Evolutionary conservation across 306 rosid species (phyloP).

Genomic region (Adenanthera pavonina): DNA sequence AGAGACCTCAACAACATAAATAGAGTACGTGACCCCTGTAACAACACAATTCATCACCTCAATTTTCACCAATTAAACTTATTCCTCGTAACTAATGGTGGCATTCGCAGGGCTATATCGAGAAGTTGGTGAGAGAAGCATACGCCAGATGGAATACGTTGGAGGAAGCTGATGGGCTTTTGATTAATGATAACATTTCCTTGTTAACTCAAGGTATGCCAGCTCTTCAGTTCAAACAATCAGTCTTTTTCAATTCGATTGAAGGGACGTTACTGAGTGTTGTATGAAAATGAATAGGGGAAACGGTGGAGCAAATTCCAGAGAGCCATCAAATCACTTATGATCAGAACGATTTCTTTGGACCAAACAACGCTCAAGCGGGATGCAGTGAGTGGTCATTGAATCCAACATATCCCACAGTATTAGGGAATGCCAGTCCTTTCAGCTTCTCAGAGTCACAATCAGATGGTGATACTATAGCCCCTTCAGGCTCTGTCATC

Average conservation of each 20-base stretch:
- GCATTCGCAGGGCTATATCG: constrained; percentile 49
- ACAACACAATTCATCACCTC: neutral
- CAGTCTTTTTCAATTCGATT: neutral
- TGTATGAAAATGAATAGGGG: constrained; percentile 42
- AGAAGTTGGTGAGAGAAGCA: constrained; percentile 57
- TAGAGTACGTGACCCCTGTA: constrained; percentile 42
- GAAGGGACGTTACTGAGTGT: neutral
- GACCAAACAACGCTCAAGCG: constrained; percentile 14
- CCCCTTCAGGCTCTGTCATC: constrained; percentile 42
- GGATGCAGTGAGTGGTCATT: constrained; percentile 50
- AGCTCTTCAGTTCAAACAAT: neutral
- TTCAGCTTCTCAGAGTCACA: constrained; percentile 52
- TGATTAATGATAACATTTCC: constrained; percentile 48
- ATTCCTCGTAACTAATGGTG: too few species aligned
- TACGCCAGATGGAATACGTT: constrained; percentile 57
- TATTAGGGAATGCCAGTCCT: constrained; percentile 27
- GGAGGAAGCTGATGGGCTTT: constrained; percentile 53
- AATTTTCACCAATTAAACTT: neutral
- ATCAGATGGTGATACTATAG: constrained; percentile 48
- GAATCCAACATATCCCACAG: constrained; percentile 38
- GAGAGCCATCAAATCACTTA: constrained; percentile 36
- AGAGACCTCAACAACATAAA: constrained; percentile 37
- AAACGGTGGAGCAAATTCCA: constrained; percentile 45
- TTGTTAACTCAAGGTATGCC: constrained; percentile 63
- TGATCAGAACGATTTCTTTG: neutral